phyloP scores from a whole-genome alignment of 352 stramenopile species.

The Globisporangium radiosum region DNA sequence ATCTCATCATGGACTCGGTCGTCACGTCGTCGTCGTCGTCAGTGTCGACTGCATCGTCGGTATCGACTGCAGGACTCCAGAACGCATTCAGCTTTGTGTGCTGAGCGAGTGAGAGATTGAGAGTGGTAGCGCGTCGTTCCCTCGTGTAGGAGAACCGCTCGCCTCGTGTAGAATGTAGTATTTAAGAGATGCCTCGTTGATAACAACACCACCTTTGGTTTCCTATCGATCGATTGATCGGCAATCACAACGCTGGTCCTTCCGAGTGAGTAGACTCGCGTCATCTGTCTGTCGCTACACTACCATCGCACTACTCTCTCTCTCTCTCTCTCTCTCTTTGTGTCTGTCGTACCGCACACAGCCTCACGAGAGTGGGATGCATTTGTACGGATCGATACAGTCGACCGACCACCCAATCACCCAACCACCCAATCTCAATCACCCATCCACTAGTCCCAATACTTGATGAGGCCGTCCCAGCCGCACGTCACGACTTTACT shows the following conservation, averaged over 20 bases:
- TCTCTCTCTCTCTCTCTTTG: too few relatives aligned
- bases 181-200: slow-evolving; percentile 2
- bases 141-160: slow-evolving; percentile 5
- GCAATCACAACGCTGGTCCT: too few relatives aligned
- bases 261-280: too few relatives aligned
- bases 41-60: not conserved
- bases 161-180: not conserved
- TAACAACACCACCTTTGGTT: too few relatives aligned
- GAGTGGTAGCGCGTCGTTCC: not conserved
- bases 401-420: too few relatives aligned
- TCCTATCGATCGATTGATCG: too few relatives aligned
- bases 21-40: slow-evolving; percentile 2
- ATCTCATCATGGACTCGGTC: slow-evolving; percentile 14
- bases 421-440: too few relatives aligned
- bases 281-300: too few relatives aligned
- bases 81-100: slow-evolving; percentile 8
- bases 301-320: too few relatives aligned
- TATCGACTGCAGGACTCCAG: not conserved
- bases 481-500: slow-evolving; percentile 95
- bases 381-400: too few relatives aligned
- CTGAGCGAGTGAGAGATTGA: not conserved
- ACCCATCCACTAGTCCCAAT: slow-evolving; percentile 90
- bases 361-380: too few relatives aligned
- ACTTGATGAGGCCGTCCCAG: slow-evolving; percentile 99
- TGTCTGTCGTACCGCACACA: too few relatives aligned